Conservation (phyloP, 2,329 filamentous ascomycete genomes). For the Venturia oleaginea region DNA sequence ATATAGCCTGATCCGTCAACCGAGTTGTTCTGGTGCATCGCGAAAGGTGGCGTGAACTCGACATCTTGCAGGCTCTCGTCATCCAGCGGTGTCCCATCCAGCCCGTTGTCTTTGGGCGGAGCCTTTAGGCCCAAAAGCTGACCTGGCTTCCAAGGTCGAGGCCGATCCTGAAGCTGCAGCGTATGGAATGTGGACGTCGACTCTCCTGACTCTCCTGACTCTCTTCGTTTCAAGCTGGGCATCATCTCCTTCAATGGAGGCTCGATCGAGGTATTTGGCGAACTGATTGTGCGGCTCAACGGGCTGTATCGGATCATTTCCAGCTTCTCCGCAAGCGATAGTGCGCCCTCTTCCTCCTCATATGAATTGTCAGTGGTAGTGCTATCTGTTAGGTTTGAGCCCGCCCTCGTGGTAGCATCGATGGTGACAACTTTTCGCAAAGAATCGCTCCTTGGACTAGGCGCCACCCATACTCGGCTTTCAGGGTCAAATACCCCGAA, state of each 20-base stretch:
- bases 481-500: background rate
- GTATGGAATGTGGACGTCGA: background rate
- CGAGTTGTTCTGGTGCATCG: background rate
- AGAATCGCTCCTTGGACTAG: background rate
- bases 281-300: background rate
- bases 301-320: background rate
- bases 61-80: background rate
- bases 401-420: background rate
- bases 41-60: background rate
- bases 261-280: background rate
- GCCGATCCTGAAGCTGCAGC: background rate
- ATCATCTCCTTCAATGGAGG: background rate
- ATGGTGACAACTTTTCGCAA: background rate
- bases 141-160: constrained; percentile 5
- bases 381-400: background rate
- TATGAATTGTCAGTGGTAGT: background rate
- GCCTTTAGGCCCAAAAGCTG: background rate
- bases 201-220: background rate
- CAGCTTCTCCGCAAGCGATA: background rate
- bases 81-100: background rate
- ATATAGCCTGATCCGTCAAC: constrained; percentile 7
- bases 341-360: background rate
- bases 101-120: background rate
- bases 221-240: background rate
- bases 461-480: background rate